Conservation (phyloP, 805 yeast genomes). For the Ogataea methylovora region DNA sequence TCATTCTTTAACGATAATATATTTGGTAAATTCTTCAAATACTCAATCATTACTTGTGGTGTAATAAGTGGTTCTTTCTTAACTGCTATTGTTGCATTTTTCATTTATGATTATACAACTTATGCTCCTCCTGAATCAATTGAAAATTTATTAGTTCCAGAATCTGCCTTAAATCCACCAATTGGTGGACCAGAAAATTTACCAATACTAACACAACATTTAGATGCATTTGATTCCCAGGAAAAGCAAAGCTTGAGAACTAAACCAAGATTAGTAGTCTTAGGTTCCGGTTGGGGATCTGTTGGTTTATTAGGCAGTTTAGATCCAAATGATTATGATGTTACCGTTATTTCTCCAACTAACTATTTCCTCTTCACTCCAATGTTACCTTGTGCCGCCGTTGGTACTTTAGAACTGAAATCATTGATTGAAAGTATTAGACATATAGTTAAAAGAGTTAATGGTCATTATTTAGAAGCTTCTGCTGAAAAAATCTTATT, state of each 20-base stretch:
- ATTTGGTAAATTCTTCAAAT: slow-evolving; percentile 26
- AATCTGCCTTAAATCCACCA: slow-evolving; percentile 45
- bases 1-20: too few species aligned
- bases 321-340: slow-evolving; percentile 49
- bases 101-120: slow-evolving; percentile 62
- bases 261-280: slow-evolving; percentile 50
- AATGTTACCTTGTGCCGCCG: slow-evolving; percentile 61
- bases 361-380: slow-evolving; percentile 68
- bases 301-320: slow-evolving; percentile 49
- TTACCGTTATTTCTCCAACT: slow-evolving; percentile 61
- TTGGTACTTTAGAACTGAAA: slow-evolving; percentile 60
- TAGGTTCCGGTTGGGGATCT: slow-evolving; percentile 71
- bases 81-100: slow-evolving; percentile 39
- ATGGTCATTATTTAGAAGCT: slow-evolving; percentile 59
- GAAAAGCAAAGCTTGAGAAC: slow-evolving; percentile 36
- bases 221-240: slow-evolving; percentile 50
- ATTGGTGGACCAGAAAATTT: slow-evolving; percentile 67
- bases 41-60: slow-evolving; percentile 32
- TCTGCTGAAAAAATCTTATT: slow-evolving; percentile 52
- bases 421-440: slow-evolving; percentile 60
- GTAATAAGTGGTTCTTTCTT: slow-evolving; percentile 35
- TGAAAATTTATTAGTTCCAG: slow-evolving; percentile 41
- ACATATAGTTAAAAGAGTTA: slow-evolving; percentile 40
- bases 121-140: slow-evolving; percentile 36
- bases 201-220: slow-evolving; percentile 47